Evolutionary conservation across 2,329 filamentous ascomycete genomes (phyloP).

Genomic region (Nemania serpens): DNA sequence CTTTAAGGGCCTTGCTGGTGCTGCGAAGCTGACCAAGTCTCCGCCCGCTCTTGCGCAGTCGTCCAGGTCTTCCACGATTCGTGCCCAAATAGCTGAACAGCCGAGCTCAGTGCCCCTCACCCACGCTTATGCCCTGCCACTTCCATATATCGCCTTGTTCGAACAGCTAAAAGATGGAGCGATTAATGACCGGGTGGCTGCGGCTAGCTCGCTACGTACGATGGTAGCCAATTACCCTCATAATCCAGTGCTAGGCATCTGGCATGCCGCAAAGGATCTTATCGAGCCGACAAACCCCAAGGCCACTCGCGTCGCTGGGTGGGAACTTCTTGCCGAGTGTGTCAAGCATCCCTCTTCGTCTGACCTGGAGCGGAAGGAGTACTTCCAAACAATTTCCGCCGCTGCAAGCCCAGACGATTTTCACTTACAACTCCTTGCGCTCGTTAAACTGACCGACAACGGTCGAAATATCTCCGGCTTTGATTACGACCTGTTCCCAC

Average conservation of each 20-base stretch:
- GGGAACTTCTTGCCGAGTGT: slow-evolving; percentile 68
- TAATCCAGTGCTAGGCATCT: slow-evolving; percentile 64
- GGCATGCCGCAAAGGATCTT: slow-evolving; percentile 68
- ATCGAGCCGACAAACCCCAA: slow-evolving; percentile 61
- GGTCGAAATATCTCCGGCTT: slow-evolving; percentile 69
- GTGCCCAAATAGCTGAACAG: slow-evolving; percentile 51
- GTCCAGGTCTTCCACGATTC: slow-evolving; percentile 38
- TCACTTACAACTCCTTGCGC: slow-evolving; percentile 65
- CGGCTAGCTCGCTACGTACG: slow-evolving; percentile 61
- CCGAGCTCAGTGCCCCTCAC: slow-evolving; percentile 49
- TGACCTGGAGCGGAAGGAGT: slow-evolving; percentile 69
- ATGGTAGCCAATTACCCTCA: slow-evolving; percentile 64
- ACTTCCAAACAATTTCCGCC: slow-evolving; percentile 65
- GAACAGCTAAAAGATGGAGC: slow-evolving; percentile 59
- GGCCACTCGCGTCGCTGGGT: slow-evolving; percentile 62
- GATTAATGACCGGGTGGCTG: slow-evolving; percentile 58
- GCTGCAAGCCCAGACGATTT: slow-evolving; percentile 65
- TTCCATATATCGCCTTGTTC: slow-evolving; percentile 59
- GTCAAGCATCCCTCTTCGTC: slow-evolving; percentile 65
- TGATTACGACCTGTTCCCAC: slow-evolving; percentile 67
- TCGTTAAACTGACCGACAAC: slow-evolving; percentile 64
- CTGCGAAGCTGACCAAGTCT: slow-evolving; percentile 57
- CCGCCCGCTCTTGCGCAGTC: slow-evolving; percentile 51
- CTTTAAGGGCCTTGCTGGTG: slow-evolving; percentile 64
- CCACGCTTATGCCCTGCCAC: slow-evolving; percentile 52